Evolutionary conservation across 441 rosid genomes (phyloP).

Genomic region (Bruguiera hainesii): DNA sequence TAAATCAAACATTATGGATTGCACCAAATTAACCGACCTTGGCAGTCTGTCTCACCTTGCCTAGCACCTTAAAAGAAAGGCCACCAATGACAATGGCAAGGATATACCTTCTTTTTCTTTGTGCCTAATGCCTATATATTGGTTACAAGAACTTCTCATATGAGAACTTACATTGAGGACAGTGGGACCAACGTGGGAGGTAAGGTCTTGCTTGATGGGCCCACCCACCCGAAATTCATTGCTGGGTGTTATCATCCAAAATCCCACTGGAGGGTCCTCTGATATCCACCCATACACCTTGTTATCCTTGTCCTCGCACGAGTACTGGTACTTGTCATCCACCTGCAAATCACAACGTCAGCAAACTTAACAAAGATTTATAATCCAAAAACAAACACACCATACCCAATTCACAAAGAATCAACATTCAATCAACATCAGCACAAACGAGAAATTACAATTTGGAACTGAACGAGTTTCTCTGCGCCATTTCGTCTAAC

Average conservation of each 20-base stretch:
- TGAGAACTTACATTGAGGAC: slow-evolving; percentile 13
- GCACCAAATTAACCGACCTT: too few relatives aligned
- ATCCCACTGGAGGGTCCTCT: not conserved
- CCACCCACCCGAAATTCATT: slow-evolving; percentile 45
- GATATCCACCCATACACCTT: slow-evolving; percentile 23
- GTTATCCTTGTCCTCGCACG: slow-evolving; percentile 9
- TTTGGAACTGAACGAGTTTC: too few relatives aligned
- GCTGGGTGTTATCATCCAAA: slow-evolving; percentile 22
- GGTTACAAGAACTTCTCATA: not conserved
- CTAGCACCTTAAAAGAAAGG: too few relatives aligned
- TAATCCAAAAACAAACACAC: too few relatives aligned
- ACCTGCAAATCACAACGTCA: slow-evolving; percentile 33
- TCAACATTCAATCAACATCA: too few relatives aligned
- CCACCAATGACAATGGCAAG: not conserved
- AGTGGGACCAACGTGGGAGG: slow-evolving; percentile 19
- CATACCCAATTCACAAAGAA: too few relatives aligned
- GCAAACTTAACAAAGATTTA: too few relatives aligned
- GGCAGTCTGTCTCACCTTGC: too few relatives aligned
- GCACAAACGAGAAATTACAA: too few relatives aligned
- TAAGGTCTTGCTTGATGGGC: slow-evolving; percentile 29
- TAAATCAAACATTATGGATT: not conserved
- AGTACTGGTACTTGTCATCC: slow-evolving; percentile 22
- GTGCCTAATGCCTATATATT: not conserved
- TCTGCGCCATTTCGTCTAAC: too few relatives aligned
- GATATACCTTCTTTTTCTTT: not conserved